phyloP scores from a whole-genome alignment of 805 yeast genomes.

The Monosporozyma aerobia region DNA sequence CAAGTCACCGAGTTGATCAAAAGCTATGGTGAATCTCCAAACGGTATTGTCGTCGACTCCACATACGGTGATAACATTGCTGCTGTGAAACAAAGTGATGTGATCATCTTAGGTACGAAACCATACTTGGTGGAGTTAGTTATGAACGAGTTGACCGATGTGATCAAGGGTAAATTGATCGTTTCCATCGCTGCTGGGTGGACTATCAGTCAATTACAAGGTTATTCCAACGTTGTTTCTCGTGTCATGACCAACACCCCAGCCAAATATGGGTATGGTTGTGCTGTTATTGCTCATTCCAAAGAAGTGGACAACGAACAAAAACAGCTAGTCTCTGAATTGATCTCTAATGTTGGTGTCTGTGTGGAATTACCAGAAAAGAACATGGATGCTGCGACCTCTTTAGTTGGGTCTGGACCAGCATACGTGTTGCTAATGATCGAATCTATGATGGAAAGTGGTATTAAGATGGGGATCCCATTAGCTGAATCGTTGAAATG shows the following conservation, averaged over 20 bases:
- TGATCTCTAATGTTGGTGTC: constrained; percentile 58
- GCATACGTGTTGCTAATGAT: constrained; percentile 84
- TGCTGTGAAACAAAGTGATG: constrained; percentile 57
- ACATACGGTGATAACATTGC: constrained; percentile 43
- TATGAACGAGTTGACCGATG: constrained; percentile 39
- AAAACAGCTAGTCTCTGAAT: constrained; percentile 26
- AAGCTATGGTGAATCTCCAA: constrained; percentile 34
- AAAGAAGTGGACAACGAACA: constrained; percentile 37
- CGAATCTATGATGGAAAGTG: constrained; percentile 91
- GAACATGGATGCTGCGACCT: constrained; percentile 94
- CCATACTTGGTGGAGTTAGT: constrained; percentile 70
- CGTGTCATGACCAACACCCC: constrained; percentile 99
- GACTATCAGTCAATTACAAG: constrained; percentile 59
- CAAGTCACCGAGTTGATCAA: constrained; percentile 42
- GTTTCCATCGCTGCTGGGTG: constrained; percentile 90
- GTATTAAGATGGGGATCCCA: constrained; percentile 89
- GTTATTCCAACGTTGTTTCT: constrained; percentile 50
- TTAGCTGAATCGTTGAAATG: constrained; percentile 71
- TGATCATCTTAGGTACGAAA: constrained; percentile 77
- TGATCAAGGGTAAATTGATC: constrained; percentile 46
- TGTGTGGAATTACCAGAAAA: constrained; percentile 66
- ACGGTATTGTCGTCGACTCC: constrained; percentile 43
- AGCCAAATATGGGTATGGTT: constrained; percentile 84
- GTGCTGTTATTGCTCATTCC: constrained; percentile 84
- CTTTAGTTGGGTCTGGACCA: constrained; percentile 93